phyloP scores from a whole-genome alignment of 2,329 filamentous ascomycete genomes.

The Epichloe festucae region DNA sequence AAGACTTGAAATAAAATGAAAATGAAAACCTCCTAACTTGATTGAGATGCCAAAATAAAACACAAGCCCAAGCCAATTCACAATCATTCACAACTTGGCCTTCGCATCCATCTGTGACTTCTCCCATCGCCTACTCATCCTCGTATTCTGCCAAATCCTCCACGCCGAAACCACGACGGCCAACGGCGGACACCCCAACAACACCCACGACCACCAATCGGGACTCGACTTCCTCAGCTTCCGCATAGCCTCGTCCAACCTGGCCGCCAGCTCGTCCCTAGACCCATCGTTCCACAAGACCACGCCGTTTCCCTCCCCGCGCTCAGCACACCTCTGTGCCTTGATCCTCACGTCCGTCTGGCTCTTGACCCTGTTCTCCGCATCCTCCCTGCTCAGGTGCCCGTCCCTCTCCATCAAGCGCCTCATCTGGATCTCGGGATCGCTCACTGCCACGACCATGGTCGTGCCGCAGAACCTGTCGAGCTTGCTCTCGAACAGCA shows the following conservation, averaged over 20 bases:
- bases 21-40: too few relatives aligned
- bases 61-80: too few relatives aligned
- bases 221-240: conserved; percentile 53
- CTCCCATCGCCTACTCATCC: conserved; percentile 59
- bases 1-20: too few relatives aligned
- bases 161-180: conserved; percentile 55
- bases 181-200: conserved; percentile 60
- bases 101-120: conserved; percentile 11
- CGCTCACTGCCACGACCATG: conserved; percentile 72
- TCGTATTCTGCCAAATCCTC: conserved; percentile 60
- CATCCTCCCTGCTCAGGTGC: conserved; percentile 74
- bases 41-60: too few relatives aligned
- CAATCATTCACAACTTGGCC: conserved; percentile 4
- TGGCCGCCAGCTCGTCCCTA: conserved; percentile 52
- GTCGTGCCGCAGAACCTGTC: conserved; percentile 78
- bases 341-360: conserved; percentile 81
- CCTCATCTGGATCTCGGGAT: conserved; percentile 71
- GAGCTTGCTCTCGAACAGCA: conserved; percentile 80
- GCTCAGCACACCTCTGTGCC: conserved; percentile 57
- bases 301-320: conserved; percentile 52
- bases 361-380: conserved; percentile 70
- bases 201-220: conserved; percentile 69
- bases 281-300: conserved; percentile 87
- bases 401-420: conserved; percentile 62
- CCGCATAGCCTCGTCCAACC: conserved; percentile 53